Base-by-base conservation (phyloP, 2,329 filamentous ascomycete species). In the Penicillium sclerotigenum region DNA sequence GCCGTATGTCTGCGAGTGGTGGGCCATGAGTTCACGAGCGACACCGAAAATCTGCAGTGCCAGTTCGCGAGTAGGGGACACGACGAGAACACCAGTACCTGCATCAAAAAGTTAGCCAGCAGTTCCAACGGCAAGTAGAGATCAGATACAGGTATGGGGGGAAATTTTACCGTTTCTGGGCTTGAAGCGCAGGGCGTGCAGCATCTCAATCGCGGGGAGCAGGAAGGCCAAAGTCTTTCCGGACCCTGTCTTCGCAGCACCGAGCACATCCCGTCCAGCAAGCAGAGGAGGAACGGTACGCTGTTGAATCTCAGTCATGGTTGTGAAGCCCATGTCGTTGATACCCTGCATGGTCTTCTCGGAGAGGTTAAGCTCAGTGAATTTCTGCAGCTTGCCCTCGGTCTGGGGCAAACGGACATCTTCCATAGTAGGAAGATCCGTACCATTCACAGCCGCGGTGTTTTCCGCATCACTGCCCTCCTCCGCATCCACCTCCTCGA, bases 11-110 rank as follows among this genome's bases (percentile, higher is more conserved):
- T 89, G 93, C n/a, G 89, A 93, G 77, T 97, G 92, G 74, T 91
- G 85, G 64, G 87, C 87, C 88, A 97, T 92, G 52, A 99, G 83
- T 76, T 97, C 93, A 56, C 91, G 82, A 0, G 93, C 94, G 29
- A 97, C 94, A 59, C 91, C 91, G 68, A 97, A 97, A 61, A 97
- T 97, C 73, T 97, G 94, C 36, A 97, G 83, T 0, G 94, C 94
- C 58, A 97, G 79, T 78, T 99, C 94, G 70, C 94, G 85, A 0
- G 94, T 99, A 1, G 93, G 93, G 11, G 92, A 94, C 31, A 97
- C 89, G 20, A 97, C 86, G 63, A 97, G 88, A 54, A 93, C 93
- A 69, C 94, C 94, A 46, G 90, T 93, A 59, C 89, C 74, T 76
- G 53, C 14, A 28, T 33, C 9, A n/a, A 13, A 13, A 36, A 28